Base-by-base conservation (phyloP, 2,329 filamentous ascomycete species). In the Teratosphaeria destructans region DNA sequence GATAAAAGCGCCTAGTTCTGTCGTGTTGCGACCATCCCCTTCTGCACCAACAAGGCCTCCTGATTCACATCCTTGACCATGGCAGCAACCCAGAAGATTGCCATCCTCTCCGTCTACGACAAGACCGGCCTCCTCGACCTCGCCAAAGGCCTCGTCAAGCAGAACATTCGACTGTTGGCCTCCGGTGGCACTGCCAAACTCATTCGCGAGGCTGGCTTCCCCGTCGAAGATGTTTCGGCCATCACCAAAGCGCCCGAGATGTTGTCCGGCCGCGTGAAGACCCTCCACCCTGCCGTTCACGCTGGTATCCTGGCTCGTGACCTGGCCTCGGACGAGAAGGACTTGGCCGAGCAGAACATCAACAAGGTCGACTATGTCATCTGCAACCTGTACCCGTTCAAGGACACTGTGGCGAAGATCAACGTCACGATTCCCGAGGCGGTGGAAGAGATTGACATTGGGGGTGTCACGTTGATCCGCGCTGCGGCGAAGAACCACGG, bases 371-470 rank as follows among this genome's bases (percentile, higher is more conserved):
- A 95, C 82, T 95, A 87, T 70, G 90, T 96, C 58, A 76, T 99
- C 73, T 97, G 94, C 87, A 99, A 99, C 79, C 83, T 99, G 59
- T 97, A 99, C 77, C 94, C 94, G 12, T 99, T 99, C 85, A 96
- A 96, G 81, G 92, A 97, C 74, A 99, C 94, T 35, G 86, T 99
- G 68, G 88, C 91, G 69, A 95, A 96, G 82, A 86, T 95, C 79
- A 95, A 96, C 71, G 94, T 99, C 70, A 97, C 93, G 62, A 89
- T 99, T 64, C 85, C 90, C 57, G 93, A 99, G 78, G 94, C 94
- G 57, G 93, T 99, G 47, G 94, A 99, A 79, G 94, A 99, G 80
- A 95, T 99, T 70, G 94, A 99, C 77, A 96, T 99, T 73, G 94
- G 92, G 66, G 94, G 94, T 69, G 94, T 99, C 57, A 99, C 94